Evolutionary conservation across 1,284 basidiomycete genomes (phyloP), one percentile per base, ranked within the genome.

Genomic region (Apiotrichum gamsii): DNA sequence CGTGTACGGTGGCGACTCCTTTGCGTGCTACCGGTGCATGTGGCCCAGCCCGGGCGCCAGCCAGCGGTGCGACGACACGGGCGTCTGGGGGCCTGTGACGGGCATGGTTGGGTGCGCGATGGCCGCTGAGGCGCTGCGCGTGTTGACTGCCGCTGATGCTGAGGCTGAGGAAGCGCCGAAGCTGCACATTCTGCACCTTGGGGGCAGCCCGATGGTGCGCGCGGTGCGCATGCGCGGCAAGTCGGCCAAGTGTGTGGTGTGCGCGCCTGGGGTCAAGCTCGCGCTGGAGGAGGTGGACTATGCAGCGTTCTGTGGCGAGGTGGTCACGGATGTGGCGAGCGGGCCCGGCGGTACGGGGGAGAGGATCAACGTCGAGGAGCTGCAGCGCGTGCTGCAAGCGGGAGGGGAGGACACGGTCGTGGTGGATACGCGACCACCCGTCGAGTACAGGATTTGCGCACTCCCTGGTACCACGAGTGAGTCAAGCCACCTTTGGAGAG

Each of bases 11-110:
- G 66, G 40, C 19, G 3, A n/a, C 10, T 8, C 14, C 66, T 85
- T 91, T 1, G 91, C 93, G 0, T 99, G 95, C 70, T 96, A 96
- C 72, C 79, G 95, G 4, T 98, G 95, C 65, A 73, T 98, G 23
- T 97, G 94, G 70, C 93, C 94, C 0, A 78, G 75, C 39, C 59
- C 72, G 5, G 13, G 81, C 85, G 51, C 77, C 0, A 65, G 56
- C 31, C 42, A 39, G 5, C 82, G 82, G 13, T 98, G 95, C 61
- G 88, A 87, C 57, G 93, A 97, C 65, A 79, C 85, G 13, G 95
- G 95, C 2, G 86, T 99, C 3, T 74, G 97, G 34, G 94, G 94
- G 0, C 82, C 80, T 0, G 85, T 96, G 1, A 91, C 90, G 0
- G 95, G 95, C 0, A 76, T 91, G 18, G 87, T 98, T 21, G 95